These are phyloP conservation scores for Saccharomyces hybrid DNA, from an alignment of 1,139 yeast genomes.

Conservation along the genomic window DNA sequence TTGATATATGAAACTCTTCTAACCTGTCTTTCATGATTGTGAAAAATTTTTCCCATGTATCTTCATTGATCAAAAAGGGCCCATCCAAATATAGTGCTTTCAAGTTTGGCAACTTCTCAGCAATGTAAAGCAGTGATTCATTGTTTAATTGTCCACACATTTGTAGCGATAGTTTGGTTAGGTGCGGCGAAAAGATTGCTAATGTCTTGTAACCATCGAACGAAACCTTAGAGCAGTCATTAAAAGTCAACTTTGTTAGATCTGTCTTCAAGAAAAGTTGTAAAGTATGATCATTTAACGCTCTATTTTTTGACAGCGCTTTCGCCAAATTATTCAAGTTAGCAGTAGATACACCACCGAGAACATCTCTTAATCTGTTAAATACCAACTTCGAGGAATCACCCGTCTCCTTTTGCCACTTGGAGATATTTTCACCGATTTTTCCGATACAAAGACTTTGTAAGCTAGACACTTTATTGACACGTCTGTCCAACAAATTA, in stretches of 20 bases:
- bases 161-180: constrained; percentile 57
- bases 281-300: constrained; percentile 64
- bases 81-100: constrained; percentile 63
- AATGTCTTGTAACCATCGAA: constrained; percentile 59
- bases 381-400: constrained; percentile 11
- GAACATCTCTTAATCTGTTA: constrained; percentile 24
- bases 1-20: constrained; percentile 53
- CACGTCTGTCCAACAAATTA: constrained; percentile 68
- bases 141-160: constrained; percentile 94
- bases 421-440: constrained; percentile 57
- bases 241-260: constrained; percentile 53
- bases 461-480: constrained; percentile 55
- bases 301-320: constrained; percentile 74
- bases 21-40: constrained; percentile 41
- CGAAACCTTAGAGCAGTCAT: constrained; percentile 86
- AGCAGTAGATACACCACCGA: constrained; percentile 29
- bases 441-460: constrained; percentile 74
- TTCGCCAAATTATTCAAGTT: constrained; percentile 66
- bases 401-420: constrained; percentile 41
- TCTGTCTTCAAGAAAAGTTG: constrained; percentile 62
- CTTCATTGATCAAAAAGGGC: constrained; percentile 72
- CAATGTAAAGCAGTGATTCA: constrained; percentile 58
- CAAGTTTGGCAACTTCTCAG: constrained; percentile 50
- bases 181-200: constrained; percentile 71
- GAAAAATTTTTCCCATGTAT: constrained; percentile 70